Percentiles rank a stretch among this genome's conserved stretches.
phyloP scores from a whole-genome alignment of 1,139 yeast genomes.

The Debaryomycetaceae sp. region DNA sequence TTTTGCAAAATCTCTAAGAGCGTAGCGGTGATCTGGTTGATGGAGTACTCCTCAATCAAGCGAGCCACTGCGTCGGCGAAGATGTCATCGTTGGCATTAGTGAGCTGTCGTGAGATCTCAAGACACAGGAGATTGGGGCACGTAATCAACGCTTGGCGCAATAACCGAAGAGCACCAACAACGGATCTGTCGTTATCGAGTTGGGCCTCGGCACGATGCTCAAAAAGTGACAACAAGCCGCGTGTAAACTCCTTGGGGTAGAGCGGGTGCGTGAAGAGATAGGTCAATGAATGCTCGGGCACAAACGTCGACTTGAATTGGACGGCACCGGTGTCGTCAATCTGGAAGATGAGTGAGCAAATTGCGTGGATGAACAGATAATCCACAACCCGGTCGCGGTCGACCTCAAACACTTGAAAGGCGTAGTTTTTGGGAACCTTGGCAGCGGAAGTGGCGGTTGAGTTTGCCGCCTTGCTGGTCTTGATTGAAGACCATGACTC shows the following conservation, averaged over 20 bases:
- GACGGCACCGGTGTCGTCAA: constrained; percentile 14
- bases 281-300: constrained; percentile 63
- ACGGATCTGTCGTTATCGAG: constrained; percentile 9
- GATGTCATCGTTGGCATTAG: constrained; percentile 55
- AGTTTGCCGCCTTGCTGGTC: constrained; percentile 12
- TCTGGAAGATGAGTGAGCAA: constrained; percentile 39
- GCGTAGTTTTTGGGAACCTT: constrained; percentile 11
- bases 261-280: constrained; percentile 80
- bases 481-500: constrained; percentile 20
- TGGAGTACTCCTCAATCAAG: constrained; percentile 55
- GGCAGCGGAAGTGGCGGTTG: background rate
- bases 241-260: constrained; percentile 61
- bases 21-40: constrained; percentile 39
- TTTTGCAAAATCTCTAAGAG: constrained; percentile 14
- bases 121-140: constrained; percentile 64
- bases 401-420: constrained; percentile 53
- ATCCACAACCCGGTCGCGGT: constrained; percentile 66
- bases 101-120: constrained; percentile 60
- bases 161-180: constrained; percentile 49
- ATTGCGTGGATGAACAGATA: constrained; percentile 49
- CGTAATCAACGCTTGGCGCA: constrained; percentile 77
- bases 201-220: constrained; percentile 15
- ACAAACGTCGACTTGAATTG: constrained; percentile 24
- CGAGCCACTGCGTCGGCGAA: constrained; percentile 68
- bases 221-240: constrained; percentile 50